Evolutionary conservation across 257 asterid species (phyloP).

Genomic region (Coffea canephora): DNA sequence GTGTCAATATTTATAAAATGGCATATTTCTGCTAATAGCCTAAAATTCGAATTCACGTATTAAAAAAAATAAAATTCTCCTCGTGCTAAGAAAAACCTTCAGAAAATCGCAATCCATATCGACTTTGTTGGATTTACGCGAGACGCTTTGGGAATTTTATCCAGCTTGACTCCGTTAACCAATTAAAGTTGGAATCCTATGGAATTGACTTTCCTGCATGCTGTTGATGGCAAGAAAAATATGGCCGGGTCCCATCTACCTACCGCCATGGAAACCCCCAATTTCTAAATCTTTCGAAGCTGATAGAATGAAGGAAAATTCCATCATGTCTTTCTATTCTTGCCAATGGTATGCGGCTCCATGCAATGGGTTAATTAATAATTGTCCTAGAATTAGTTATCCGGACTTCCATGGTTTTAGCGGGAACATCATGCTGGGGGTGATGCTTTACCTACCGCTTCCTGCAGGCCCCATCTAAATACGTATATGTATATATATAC

Average conservation of each 20-base stretch:
- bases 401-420: neutral
- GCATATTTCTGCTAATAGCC: too few species aligned
- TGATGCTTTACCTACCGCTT: constrained; percentile 13
- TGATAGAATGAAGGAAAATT: neutral
- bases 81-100: too few species aligned
- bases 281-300: neutral
- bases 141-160: too few species aligned
- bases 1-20: neutral
- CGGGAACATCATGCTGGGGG: neutral
- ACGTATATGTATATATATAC: neutral
- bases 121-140: too few species aligned
- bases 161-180: too few species aligned
- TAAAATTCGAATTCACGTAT: too few species aligned
- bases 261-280: neutral
- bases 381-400: constrained; percentile 11
- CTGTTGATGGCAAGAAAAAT: too few species aligned
- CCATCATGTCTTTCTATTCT: neutral
- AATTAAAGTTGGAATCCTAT: too few species aligned
- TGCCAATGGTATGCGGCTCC: neutral
- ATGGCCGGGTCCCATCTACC: constrained; percentile 12
- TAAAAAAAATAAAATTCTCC: too few species aligned
- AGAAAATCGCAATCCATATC: too few species aligned
- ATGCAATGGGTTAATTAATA: neutral
- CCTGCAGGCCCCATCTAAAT: neutral
- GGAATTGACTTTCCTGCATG: too few species aligned